A percentile compares a stretch with the other conserved stretches of the same genome.
Conservation (phyloP, 2,329 filamentous ascomycete genomes). For the Bertia moriformis region DNA sequence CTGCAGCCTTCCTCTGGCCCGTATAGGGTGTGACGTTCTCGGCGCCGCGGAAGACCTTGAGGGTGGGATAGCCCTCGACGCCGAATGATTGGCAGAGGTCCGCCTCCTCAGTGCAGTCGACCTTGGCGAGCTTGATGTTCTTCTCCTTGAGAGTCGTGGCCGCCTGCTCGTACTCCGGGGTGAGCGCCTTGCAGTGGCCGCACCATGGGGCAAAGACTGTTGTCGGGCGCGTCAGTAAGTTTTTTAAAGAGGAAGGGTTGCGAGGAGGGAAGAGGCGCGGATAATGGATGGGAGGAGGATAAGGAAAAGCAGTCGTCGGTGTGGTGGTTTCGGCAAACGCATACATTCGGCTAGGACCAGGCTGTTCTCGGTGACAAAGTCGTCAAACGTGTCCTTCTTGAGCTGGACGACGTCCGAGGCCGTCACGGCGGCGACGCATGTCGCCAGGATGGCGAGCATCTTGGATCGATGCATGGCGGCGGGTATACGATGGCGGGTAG, state of each 20-base stretch:
- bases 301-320: background rate
- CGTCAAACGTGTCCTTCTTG: constrained; percentile 73
- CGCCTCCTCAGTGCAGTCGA: constrained; percentile 88
- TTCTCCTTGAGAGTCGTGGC: constrained; percentile 76
- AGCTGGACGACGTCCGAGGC: constrained; percentile 73
- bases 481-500: background rate
- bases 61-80: constrained; percentile 93
- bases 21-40: constrained; percentile 72
- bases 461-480: background rate
- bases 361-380: constrained; percentile 72
- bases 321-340: too few species aligned
- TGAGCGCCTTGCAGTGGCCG: constrained; percentile 96
- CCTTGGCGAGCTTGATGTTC: constrained; percentile 70
- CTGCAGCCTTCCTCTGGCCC: constrained; percentile 77
- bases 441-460: constrained; percentile 26
- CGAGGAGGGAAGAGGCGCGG: constrained; percentile 2
- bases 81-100: constrained; percentile 82
- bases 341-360: constrained; percentile 89
- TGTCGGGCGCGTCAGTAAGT: constrained; percentile 17
- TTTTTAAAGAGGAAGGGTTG: constrained; percentile 6
- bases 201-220: constrained; percentile 91
- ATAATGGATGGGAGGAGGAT: constrained; percentile 2
- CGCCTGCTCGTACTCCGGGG: constrained; percentile 78
- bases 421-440: constrained; percentile 43
- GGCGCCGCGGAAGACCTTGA: constrained; percentile 92